Conservation (phyloP, 495 filamentous ascomycete genomes). For the Penicillium pancosmium region DNA sequence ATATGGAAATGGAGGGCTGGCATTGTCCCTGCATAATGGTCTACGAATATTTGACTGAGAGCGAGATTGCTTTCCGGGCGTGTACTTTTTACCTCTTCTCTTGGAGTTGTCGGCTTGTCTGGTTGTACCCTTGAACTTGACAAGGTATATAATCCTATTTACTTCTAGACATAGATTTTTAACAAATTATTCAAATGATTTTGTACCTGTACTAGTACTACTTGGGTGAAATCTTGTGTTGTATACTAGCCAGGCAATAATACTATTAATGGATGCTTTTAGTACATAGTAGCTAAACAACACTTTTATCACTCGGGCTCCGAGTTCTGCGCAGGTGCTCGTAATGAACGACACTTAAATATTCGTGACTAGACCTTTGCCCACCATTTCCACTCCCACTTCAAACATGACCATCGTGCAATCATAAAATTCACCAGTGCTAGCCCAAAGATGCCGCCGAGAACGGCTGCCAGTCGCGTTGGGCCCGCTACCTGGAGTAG, state of each 20-base stretch:
- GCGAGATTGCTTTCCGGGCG: constrained; percentile 6
- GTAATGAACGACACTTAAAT: too few relatives aligned
- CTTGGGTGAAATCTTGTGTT: too few relatives aligned
- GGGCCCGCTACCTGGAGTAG: constrained; percentile 13
- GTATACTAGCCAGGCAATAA: not conserved
- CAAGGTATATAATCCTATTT: not conserved
- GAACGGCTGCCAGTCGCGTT: constrained; percentile 7
- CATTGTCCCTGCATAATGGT: constrained; percentile 14
- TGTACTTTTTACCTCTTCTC: constrained; percentile 5
- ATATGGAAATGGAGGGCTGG: not conserved
- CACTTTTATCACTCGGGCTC: too few relatives aligned
- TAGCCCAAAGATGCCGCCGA: constrained; percentile 10
- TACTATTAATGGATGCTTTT: not conserved
- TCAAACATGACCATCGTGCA: constrained; percentile 14
- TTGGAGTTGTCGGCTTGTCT: not conserved
- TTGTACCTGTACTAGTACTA: not conserved
- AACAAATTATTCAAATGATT: not conserved
- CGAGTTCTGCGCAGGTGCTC: too few relatives aligned
- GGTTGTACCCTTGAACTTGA: not conserved
- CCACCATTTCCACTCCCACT: constrained; percentile 12
- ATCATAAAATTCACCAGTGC: constrained; percentile 5
- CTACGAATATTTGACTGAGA: constrained; percentile 15
- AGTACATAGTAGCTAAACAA: too few relatives aligned
- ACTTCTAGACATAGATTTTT: constrained; percentile 20
- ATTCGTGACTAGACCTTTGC: not conserved